Conservation (phyloP, 495 filamentous ascomycete species). For the Pseudotulostoma volvatum region DNA sequence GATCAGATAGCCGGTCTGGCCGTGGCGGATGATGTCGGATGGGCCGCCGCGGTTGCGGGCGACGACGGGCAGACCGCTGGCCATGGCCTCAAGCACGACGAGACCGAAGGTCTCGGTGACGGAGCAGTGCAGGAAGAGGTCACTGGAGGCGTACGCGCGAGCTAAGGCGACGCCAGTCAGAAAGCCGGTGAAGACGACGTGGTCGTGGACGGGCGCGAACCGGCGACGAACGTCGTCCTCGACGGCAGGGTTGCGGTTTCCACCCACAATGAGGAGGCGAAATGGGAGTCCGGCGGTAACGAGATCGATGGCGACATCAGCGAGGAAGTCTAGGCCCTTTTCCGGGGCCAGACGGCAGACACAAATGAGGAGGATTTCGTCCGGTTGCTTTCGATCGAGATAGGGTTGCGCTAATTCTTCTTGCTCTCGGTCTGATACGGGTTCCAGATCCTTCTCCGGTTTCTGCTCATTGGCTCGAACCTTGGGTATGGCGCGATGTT, state of each 20-base stretch:
- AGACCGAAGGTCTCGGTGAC: conserved; percentile 51
- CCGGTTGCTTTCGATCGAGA: conserved; percentile 33
- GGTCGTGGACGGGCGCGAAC: conserved; percentile 29
- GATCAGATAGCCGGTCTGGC: conserved; percentile 39
- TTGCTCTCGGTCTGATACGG: no score
- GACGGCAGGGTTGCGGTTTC: conserved; percentile 41
- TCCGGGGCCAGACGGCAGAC: conserved; percentile 45
- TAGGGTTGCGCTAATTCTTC: no score
- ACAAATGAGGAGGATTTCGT: conserved; percentile 42
- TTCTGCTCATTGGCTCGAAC: no score
- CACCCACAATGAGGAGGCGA: conserved; percentile 44
- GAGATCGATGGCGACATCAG: conserved; percentile 30
- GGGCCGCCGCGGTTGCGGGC: conserved; percentile 48
- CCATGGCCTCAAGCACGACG: conserved; percentile 49
- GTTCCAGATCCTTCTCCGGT: no score
- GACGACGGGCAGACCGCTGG: conserved; percentile 45
- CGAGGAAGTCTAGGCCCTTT: conserved; percentile 48
- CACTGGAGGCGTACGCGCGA: conserved; percentile 39
- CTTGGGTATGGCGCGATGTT: no score
- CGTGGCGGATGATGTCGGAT: conserved; percentile 40
- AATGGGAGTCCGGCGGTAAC: conserved; percentile 36
- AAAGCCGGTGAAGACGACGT: conserved; percentile 43
- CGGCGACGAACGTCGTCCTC: conserved; percentile 35
- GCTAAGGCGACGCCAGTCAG: conserved; percentile 36
- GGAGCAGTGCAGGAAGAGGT: conserved; percentile 48